phyloP scores from a whole-genome alignment of 108 stramenopile genomes.

The Fistulifera pelliculosa region DNA sequence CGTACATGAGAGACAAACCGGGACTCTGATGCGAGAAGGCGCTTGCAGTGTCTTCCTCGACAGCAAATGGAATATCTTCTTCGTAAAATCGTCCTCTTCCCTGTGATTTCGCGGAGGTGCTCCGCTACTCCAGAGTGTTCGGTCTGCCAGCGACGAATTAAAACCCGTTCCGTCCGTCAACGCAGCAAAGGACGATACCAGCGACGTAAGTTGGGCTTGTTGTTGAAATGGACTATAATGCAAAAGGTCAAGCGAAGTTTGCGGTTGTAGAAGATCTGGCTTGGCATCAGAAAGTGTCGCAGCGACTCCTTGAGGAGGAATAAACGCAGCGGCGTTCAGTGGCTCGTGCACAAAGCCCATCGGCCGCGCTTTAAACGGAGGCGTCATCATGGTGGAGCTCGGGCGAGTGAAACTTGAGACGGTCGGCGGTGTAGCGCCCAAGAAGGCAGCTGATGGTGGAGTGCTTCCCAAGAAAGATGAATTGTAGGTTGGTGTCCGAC shows the following conservation, averaged over 20 bases:
- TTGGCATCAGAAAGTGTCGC: background rate
- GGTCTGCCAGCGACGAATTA: background rate
- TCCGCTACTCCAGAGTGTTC: background rate
- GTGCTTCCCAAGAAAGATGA: conserved; percentile 7
- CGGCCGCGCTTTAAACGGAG: conserved; percentile 34
- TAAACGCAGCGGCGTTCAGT: conserved; percentile 8
- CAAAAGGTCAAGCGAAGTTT: conserved; percentile 40
- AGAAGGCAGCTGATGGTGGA: background rate
- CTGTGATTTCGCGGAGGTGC: background rate
- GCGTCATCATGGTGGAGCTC: conserved; percentile 9
- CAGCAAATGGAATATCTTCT: conserved; percentile 58
- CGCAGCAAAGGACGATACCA: conserved; percentile 3
- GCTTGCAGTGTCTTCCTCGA: conserved; percentile 13
- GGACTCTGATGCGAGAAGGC: background rate
- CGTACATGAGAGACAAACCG: background rate
- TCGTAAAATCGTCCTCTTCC: background rate
- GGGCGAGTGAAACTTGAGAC: conserved; percentile 17
- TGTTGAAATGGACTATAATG: conserved; percentile 41
- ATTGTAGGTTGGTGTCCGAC: background rate
- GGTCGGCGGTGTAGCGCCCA: conserved; percentile 3
- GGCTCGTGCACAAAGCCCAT: conserved; percentile 26
- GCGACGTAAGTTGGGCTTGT: no score
- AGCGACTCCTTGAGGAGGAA: background rate
- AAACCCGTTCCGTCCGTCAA: conserved; percentile 4
- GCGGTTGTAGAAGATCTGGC: conserved; percentile 5